Base-by-base conservation (phyloP, 129 eudicot species). In the Escallonia rubra region DNA sequence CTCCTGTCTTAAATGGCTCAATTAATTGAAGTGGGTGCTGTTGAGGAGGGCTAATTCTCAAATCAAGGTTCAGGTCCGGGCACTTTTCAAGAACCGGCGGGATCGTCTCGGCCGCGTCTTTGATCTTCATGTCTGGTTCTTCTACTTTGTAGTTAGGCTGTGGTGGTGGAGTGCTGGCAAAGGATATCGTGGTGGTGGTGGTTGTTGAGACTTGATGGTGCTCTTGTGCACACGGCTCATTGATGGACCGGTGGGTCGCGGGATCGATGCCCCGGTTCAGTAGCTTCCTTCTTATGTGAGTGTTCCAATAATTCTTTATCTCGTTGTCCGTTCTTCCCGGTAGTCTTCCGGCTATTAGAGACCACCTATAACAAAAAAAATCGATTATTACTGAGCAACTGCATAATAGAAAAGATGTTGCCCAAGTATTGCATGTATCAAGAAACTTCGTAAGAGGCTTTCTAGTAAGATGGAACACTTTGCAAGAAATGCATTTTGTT, bases 241-340 rank as follows among this genome's bases (percentile, higher is more conserved):
- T 82, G 16, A 86, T 72, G 3, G 86, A 85, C 46, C 96, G 79
- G 80, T 89, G 98, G 43, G 96, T 86, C 11, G 94, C 81, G 61
- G 98, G 98, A 78, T 93, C 98, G 65, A 93, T 84, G 38, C 98
- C 98, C 41, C 96, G 64, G 81, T 85, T 89, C 49, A 93, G 4
- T 12, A 93, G 92, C 76, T 93, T 93, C 23, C 96, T 82, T 78
- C 96, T 82, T 16, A 93, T 93, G 52, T 93, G 98, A 0, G 98
- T 93, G 67, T 93, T 93, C 98, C 98, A 93, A 59, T 93, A 89
- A 64, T 93, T 93, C 76, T 93, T 93, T 63, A 93, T 93, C 85
- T 93, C 98, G 23, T 93, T 93, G 63, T 93, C 98, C 13, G 98
- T 93, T 70, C 98, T 86, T 14, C 98, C 98, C 0, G 96, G 96